phyloP scores from a whole-genome alignment of 306 rosid species.

The Vicia sativa region DNA sequence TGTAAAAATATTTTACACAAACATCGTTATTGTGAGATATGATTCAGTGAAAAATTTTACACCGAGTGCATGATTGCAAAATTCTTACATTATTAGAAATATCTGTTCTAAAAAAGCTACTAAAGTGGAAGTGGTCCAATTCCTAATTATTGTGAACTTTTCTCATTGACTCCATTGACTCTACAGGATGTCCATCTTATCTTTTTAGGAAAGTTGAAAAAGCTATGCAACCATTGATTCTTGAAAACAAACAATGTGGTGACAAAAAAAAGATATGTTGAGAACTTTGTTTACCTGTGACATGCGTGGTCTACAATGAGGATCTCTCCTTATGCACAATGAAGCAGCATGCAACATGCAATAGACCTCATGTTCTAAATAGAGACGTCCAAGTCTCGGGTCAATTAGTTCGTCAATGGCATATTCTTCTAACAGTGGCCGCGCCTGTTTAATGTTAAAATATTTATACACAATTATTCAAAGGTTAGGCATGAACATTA shows the following conservation, averaged over 20 bases:
- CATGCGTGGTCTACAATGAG: constrained; percentile 91
- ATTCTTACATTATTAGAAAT: background rate
- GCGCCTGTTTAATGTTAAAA: constrained; percentile 62
- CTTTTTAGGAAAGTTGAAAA: constrained; percentile 13
- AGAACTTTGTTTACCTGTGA: constrained; percentile 70
- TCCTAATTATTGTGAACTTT: background rate
- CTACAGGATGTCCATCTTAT: background rate
- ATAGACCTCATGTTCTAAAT: constrained; percentile 73
- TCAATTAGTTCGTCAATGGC: constrained; percentile 85
- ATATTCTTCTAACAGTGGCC: constrained; percentile 80
- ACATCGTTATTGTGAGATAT: background rate
- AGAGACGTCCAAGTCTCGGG: constrained; percentile 74
- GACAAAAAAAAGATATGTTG: background rate
- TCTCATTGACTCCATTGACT: background rate
- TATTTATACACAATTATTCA: constrained; percentile 15
- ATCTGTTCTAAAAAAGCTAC: background rate
- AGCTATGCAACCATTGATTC: constrained; percentile 2
- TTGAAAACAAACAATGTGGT: background rate
- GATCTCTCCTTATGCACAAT: constrained; percentile 88
- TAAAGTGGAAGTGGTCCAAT: background rate
- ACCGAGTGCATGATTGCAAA: background rate
- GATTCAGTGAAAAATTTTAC: background rate
- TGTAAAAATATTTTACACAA: background rate
- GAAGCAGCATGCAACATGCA: constrained; percentile 97
- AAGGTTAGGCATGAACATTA: background rate